Percentiles rank a stretch among this genome's conserved stretches.
Evolutionary conservation across 768 basidiomycete genomes (phyloP).

Genomic region (Termitomyces sp.): DNA sequence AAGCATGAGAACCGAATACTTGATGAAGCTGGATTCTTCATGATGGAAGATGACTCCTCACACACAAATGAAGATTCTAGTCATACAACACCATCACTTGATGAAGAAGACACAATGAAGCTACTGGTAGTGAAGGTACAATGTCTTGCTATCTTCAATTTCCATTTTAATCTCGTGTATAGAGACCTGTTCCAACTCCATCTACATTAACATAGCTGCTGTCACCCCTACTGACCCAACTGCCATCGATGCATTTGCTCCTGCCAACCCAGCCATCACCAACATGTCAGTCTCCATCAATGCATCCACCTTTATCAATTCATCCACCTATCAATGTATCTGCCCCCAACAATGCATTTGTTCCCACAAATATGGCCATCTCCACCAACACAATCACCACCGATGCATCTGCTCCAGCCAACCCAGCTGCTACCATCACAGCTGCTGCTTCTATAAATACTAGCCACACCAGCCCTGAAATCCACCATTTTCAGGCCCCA

Average conservation of each 20-base stretch:
- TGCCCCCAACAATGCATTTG: too few relatives aligned
- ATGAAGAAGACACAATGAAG: background rate
- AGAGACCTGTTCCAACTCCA: background rate
- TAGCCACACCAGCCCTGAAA: background rate
- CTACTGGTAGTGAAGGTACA: background rate
- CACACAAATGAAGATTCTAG: background rate
- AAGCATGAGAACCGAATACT: background rate
- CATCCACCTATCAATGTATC: too few relatives aligned
- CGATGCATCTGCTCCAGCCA: too few relatives aligned
- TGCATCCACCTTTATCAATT: too few relatives aligned
- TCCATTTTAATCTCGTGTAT: background rate
- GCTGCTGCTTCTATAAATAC: too few relatives aligned
- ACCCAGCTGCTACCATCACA: too few relatives aligned
- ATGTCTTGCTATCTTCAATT: background rate
- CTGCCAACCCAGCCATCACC: background rate
- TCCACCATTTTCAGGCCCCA: background rate
- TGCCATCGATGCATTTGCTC: too few relatives aligned
- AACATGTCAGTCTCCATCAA: too few relatives aligned
- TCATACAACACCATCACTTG: background rate
- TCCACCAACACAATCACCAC: too few relatives aligned
- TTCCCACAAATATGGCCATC: too few relatives aligned
- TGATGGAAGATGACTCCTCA: background rate
- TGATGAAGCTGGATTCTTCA: background rate
- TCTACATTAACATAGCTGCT: background rate
- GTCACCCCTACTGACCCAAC: background rate